Evolutionary conservation across 2,329 filamentous ascomycete species (phyloP), one percentile per base, ranked within the genome.

Genomic region (Penicillium oxalicum): DNA sequence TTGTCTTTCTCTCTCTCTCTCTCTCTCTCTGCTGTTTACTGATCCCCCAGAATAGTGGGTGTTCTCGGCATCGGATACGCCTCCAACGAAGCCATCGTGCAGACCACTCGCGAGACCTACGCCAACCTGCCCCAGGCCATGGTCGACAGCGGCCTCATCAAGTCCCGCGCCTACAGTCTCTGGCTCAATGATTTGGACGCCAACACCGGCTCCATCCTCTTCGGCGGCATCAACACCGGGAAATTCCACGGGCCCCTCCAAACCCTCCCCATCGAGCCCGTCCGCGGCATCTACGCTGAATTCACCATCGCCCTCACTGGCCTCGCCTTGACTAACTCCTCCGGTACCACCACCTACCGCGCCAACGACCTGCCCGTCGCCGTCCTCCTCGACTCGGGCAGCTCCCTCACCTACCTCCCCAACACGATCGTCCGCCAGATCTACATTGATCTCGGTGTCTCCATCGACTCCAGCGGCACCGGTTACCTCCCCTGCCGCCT

Each of bases 1-100:
- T 18, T 18, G 1, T 18, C 18, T 18, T 2, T 18, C 18, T 3
- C 24, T 18, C 37, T 25, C 25, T 36, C 5, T 18, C 11, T 3
- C 5, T 27, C 11, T 13, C 24, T n/a, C 24, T 27, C 9, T n/a
- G 34, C 27, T 35, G 5, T 32, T 9, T 18, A 44, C 36, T 35
- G 24, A 52, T 6, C 26, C 12, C 9, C 9, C 13, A 11, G 11
- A 38, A 52, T 69, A 45, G 80, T 94, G 66, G 88, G 88, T 35
- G 88, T 97, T 37, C 69, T 96, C 18, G 91, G 91, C 13, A 86
- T 97, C 52, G 91, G 91, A 5, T 96, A 95, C 65, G 65, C 78
- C 0, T 67, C 77, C 55, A 93, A 94, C 65, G 91, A 96, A 70
- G 62, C 61, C n/a, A 57, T 62, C 38, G 61, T 87, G 40, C 77